Evolutionary conservation across 1,139 yeast species (phyloP).

Genomic region (Debaryomycetaceae sp.): DNA sequence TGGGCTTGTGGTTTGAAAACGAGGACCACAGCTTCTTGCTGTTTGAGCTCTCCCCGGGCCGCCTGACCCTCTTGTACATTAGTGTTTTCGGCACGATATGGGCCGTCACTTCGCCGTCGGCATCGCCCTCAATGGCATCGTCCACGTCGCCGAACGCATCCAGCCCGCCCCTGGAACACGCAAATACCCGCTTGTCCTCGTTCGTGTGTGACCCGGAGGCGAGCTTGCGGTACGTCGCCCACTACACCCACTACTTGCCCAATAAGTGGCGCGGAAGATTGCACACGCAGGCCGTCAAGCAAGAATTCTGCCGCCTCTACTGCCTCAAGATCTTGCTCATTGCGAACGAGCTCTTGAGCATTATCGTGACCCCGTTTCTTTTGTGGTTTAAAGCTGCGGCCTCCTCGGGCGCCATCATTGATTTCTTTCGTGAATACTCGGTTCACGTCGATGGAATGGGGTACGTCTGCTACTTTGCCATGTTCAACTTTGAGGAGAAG

Average conservation of each 20-base stretch:
- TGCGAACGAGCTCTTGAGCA: constrained; percentile 67
- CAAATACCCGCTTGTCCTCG: constrained; percentile 16
- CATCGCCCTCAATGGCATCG: constrained; percentile 15
- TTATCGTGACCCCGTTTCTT: constrained; percentile 77
- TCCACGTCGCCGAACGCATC: constrained; percentile 15
- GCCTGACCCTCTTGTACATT: constrained; percentile 76
- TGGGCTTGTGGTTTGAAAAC: constrained; percentile 76
- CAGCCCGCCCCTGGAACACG: constrained; percentile 6
- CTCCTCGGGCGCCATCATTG: constrained; percentile 65
- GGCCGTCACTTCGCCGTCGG: constrained; percentile 41
- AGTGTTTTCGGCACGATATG: constrained; percentile 76
- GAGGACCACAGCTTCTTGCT: constrained; percentile 71
- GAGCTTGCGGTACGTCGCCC: constrained; percentile 64
- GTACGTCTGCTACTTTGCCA: constrained; percentile 87
- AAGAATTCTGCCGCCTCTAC: constrained; percentile 71
- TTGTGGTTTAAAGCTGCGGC: constrained; percentile 75
- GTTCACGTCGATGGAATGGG: constrained; percentile 93
- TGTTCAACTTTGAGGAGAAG: constrained; percentile 67
- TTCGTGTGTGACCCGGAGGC: constrained; percentile 83
- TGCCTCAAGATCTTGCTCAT: constrained; percentile 66
- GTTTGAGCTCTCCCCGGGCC: constrained; percentile 75
- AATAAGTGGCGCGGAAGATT: constrained; percentile 73
- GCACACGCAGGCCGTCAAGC: constrained; percentile 75
- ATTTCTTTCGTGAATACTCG: constrained; percentile 81
- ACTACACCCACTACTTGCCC: constrained; percentile 86